Evolutionary conservation across 2,329 filamentous ascomycete genomes (phyloP), one percentile per base, ranked within the genome.

Genomic region (Botryosphaeria agaves): DNA sequence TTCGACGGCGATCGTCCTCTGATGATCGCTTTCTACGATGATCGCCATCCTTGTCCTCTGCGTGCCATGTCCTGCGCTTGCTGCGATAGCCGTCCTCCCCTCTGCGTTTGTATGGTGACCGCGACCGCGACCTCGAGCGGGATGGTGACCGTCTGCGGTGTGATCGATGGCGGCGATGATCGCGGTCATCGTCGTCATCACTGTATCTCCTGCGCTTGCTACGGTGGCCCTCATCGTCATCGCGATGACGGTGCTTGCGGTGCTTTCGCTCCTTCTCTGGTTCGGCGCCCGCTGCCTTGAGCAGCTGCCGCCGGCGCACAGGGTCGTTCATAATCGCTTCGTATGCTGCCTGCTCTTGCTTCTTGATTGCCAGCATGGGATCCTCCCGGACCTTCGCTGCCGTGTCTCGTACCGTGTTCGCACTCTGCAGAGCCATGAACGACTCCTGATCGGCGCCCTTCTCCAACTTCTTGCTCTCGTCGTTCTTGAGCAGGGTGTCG

Each of bases 351-450:
- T 87, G 80, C 49, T 95, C 85, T 48, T 91, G 78, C 49, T 75
- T 79, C 64, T 92, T 93, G 51, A 98, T 94, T 15, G 85, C 82
- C 19, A 95, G 61, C 44, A 98, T 64, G 0, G 89, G 89, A 48
- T 98, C 89, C 40, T 91, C 80, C 38, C 84, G 67, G 28, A 95
- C 75, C 59, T 98, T 98, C 28, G 72, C 57, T 18, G 82, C 78
- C 0, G 76, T 84, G 51, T 98, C 89, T 38, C 81, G 66, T 11
- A 73, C 63, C 3, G 70, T 79, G 47, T 82, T 83, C 16, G 76
- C 76, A 42, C 73, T 72, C 36, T 76, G 70, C 30, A 73, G 43
- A 0, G 72, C 69, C 59, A 77, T 63, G 36, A 69, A 66, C 51
- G 47, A 72, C 57, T 76, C 71, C 4, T 75, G 68, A 7, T 48